phyloP scores from a whole-genome alignment of 2,329 filamentous ascomycete genomes.

The Macrophomina pseudophaseolina region DNA sequence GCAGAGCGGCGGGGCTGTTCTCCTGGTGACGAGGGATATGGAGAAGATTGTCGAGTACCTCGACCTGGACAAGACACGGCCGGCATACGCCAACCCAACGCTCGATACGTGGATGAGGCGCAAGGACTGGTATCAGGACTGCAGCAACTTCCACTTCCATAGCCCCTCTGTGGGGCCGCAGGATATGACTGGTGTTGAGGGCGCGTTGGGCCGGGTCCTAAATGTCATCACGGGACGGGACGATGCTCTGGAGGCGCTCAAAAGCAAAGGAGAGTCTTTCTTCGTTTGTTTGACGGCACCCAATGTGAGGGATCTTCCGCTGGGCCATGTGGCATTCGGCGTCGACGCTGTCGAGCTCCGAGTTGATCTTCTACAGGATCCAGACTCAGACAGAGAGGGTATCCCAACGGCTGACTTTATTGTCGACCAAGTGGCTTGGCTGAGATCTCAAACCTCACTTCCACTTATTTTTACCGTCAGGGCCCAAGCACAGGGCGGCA shows the following conservation, averaged over 20 bases:
- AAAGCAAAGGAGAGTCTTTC: conserved; percentile 75
- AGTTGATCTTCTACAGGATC: conserved; percentile 83
- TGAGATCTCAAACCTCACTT: conserved; percentile 74
- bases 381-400: conserved; percentile 57
- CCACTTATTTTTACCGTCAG: conserved; percentile 93
- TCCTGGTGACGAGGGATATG: conserved; percentile 87
- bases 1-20: conserved; percentile 73
- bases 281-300: conserved; percentile 91
- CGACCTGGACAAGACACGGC: conserved; percentile 84
- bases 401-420: conserved; percentile 76
- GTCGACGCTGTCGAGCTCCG: conserved; percentile 92
- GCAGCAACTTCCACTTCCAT: conserved; percentile 93
- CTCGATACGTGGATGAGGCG: conserved; percentile 87
- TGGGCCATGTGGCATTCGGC: conserved; percentile 78
- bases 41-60: conserved; percentile 88
- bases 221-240: conserved; percentile 68
- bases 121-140: conserved; percentile 87
- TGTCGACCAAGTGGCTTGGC: conserved; percentile 76
- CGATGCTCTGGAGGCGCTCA: conserved; percentile 61
- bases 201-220: conserved; percentile 62
- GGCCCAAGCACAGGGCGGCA: conserved; percentile 83
- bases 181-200: conserved; percentile 63
- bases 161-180: conserved; percentile 71
- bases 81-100: conserved; percentile 92
- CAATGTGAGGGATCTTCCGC: conserved; percentile 67